Percentiles rank a stretch among this genome's conserved stretches.
These are phyloP conservation scores for Tolypocladium endophyticum DNA, from an alignment of 2,329 filamentous ascomycete genomes.

Conservation along the genomic window DNA sequence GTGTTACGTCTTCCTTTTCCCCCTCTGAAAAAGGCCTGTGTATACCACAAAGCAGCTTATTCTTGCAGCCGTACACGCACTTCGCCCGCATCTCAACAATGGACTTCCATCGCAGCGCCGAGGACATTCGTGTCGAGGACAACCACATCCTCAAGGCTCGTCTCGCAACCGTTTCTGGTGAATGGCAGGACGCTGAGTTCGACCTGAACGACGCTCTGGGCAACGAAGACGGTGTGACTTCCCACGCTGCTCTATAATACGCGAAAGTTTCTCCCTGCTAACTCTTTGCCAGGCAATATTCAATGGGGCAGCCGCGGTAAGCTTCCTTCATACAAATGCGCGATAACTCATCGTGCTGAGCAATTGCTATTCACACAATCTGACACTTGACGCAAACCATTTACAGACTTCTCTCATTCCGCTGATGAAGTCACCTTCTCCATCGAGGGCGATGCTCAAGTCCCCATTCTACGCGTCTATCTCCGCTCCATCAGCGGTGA, in stretches of 20 bases:
- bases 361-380: background rate
- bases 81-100: background rate
- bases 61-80: background rate
- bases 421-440: background rate
- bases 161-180: background rate
- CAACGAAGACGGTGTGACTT: background rate
- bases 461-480: background rate
- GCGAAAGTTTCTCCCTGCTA: background rate
- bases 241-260: background rate
- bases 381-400: background rate
- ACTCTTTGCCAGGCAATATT: background rate
- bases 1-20: background rate
- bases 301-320: background rate
- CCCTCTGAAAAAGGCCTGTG: background rate
- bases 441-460: background rate
- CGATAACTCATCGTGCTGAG: background rate
- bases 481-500: background rate
- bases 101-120: background rate
- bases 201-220: background rate
- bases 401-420: background rate
- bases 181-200: background rate
- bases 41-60: background rate
- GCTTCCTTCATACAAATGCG: background rate
- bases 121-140: background rate
- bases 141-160: background rate